phyloP scores from a whole-genome alignment of 495 filamentous ascomycete species.

The Aspergillus kassunensis region DNA sequence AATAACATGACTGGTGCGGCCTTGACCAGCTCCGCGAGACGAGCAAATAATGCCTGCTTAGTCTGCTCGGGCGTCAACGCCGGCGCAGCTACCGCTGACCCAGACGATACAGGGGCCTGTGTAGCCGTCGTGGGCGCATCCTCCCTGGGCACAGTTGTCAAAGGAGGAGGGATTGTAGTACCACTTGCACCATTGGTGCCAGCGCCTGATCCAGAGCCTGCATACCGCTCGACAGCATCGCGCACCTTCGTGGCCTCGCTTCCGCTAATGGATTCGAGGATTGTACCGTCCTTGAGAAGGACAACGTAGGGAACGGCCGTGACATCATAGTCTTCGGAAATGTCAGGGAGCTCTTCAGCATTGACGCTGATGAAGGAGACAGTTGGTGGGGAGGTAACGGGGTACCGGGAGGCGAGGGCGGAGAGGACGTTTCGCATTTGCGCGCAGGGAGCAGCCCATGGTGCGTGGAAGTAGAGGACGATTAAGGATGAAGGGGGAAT shows the following conservation, averaged over 20 bases:
- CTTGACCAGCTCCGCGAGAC: conserved; percentile 77
- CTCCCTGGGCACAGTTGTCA: conserved; percentile 44
- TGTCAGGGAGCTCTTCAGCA: conserved; percentile 82
- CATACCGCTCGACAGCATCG: conserved; percentile 76
- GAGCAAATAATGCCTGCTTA: conserved; percentile 74
- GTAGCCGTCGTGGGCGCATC: conserved; percentile 34
- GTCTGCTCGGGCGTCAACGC: conserved; percentile 49
- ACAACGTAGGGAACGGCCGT: conserved; percentile 91
- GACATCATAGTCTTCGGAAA: conserved; percentile 86
- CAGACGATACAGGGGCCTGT: conserved; percentile 37
- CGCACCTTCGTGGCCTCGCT: conserved; percentile 81
- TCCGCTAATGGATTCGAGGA: conserved; percentile 78
- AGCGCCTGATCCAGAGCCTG: conserved; percentile 35
- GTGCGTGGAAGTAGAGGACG: conserved; percentile 88
- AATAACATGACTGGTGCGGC: conserved; percentile 98
- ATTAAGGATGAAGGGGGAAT: conserved; percentile 65
- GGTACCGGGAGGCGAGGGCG: conserved; percentile 79
- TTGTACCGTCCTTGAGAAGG: conserved; percentile 62
- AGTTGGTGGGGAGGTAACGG: conserved; percentile 56
- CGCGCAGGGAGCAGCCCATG: conserved; percentile 94
- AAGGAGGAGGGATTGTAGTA: conserved; percentile 48
- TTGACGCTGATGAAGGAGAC: conserved; percentile 83
- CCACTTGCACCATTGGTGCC: conserved; percentile 24
- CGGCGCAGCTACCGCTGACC: conserved; percentile 22
- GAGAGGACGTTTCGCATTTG: conserved; percentile 87